Base-by-base conservation (phyloP, 2,329 filamentous ascomycete genomes). In the Daldinia sp. region DNA sequence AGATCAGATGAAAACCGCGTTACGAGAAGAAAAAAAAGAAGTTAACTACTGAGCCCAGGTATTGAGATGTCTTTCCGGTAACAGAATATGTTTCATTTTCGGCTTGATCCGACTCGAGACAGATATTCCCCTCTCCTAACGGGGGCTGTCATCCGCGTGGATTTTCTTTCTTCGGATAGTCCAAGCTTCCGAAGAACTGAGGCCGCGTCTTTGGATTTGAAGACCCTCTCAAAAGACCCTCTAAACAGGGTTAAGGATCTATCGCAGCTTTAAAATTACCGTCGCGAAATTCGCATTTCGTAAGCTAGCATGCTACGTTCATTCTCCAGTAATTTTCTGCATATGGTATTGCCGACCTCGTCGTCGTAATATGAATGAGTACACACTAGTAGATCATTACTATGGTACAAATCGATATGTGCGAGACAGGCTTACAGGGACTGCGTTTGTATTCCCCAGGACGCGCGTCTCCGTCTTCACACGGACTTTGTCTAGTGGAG, bases 391-490 rank as follows among this genome's bases (percentile, higher is more conserved):
- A 58, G 39, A 57, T 23, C 26, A 39, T 56, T 60, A 13, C 35
- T 39, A 15, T 39, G 35, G 35, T 39, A 62, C 48, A 48, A 61
- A 68, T 66, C 37, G 55, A 50, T 35, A 56, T 50, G 20, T 54
- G 12, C 37, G n/a, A 58, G 37, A 50, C 53, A 69, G 60, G 57
- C 66, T 60, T 57, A 63, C 66, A 62, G 42, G 64, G 58, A 65
- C 56, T 70, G 54, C 65, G 63, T 67, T 41, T 63, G 65, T 67
- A 44, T 62, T 66, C 63, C 62, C 68, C 64, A 62, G 70, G 72
- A 74, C 72, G 72, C 72, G 72, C 72, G 72, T 74, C 72, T 71
- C 64, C 65, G 57, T 58, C 41, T 70, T 64, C 65, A 66, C 55
- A 67, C 63, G 65, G 69, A 44, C 66, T 65, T 61, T 71, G 56